phyloP scores from a whole-genome alignment of 768 basidiomycete species.

The Tylopilus plumbeoviolaceoides region DNA sequence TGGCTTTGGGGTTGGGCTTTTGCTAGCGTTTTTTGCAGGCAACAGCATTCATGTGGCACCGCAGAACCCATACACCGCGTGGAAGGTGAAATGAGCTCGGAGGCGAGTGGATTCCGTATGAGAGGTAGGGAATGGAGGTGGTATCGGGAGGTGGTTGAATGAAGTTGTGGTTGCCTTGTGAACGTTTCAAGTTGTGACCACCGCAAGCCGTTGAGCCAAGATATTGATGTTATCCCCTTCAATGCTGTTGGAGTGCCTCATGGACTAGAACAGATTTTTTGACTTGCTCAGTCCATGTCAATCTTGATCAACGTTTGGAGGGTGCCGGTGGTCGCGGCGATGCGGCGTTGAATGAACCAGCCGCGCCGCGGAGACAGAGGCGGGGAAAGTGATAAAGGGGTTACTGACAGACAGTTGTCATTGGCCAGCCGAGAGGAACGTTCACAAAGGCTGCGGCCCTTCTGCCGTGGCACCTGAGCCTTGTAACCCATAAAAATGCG shows the following conservation, averaged over 20 bases:
- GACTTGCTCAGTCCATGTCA: not conserved
- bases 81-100: not conserved
- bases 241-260: not conserved
- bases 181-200: not conserved
- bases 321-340: not conserved
- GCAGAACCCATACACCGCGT: not conserved
- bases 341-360: not conserved
- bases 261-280: not conserved
- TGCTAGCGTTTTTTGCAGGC: not conserved
- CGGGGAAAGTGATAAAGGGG: not conserved
- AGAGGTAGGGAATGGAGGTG: not conserved
- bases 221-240: not conserved
- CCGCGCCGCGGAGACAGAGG: not conserved
- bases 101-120: not conserved
- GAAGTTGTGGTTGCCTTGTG: not conserved
- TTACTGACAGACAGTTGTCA: not conserved
- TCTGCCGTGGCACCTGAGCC: not conserved
- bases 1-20: not conserved
- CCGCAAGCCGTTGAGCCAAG: not conserved
- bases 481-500: constrained; percentile 5
- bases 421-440: constrained; percentile 14
- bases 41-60: not conserved
- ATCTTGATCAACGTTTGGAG: not conserved
- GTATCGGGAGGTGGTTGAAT: not conserved
- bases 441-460: too few relatives aligned